phyloP scores from a whole-genome alignment of 108 stramenopile species.

The Skeletonema potamos region DNA sequence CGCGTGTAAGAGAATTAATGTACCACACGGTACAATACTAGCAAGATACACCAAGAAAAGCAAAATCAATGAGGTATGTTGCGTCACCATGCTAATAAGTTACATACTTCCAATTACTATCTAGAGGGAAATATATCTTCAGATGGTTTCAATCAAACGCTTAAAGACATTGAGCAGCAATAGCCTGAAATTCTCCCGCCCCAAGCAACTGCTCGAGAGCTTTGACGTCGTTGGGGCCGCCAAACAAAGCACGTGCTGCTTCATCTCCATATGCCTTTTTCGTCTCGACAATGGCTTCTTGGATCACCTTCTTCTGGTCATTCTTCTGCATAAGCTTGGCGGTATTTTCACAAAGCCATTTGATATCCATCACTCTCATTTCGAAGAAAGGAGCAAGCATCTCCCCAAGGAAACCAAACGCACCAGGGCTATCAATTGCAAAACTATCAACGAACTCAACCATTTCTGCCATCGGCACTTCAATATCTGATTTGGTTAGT shows the following conservation, averaged over 20 bases:
- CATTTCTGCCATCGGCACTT: constrained; percentile 47
- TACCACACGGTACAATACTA: too few species aligned
- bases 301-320: constrained; percentile 23
- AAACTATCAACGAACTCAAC: constrained; percentile 78
- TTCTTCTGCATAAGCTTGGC: constrained; percentile 5
- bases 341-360: constrained; percentile 54
- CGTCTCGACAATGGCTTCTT: constrained; percentile 4
- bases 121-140: too few species aligned
- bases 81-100: background rate
- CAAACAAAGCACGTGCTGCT: constrained; percentile 10
- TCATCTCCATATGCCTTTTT: constrained; percentile 13
- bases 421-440: constrained; percentile 61
- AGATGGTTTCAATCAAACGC: background rate
- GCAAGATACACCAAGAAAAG: too few species aligned
- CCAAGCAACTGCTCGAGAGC: constrained; percentile 30
- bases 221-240: constrained; percentile 9
- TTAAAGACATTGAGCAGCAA: background rate
- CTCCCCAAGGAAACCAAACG: constrained; percentile 62
- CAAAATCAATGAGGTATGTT: too few species aligned
- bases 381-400: constrained; percentile 57
- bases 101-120: background rate
- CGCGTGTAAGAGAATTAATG: too few species aligned
- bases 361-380: constrained; percentile 50
- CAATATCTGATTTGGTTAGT: constrained; percentile 52
- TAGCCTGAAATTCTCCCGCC: constrained; percentile 9